A percentile compares a stretch with the other conserved stretches of the same genome.
phyloP scores from a whole-genome alignment of 2,329 filamentous ascomycete species.

The Ramularia endophylla region DNA sequence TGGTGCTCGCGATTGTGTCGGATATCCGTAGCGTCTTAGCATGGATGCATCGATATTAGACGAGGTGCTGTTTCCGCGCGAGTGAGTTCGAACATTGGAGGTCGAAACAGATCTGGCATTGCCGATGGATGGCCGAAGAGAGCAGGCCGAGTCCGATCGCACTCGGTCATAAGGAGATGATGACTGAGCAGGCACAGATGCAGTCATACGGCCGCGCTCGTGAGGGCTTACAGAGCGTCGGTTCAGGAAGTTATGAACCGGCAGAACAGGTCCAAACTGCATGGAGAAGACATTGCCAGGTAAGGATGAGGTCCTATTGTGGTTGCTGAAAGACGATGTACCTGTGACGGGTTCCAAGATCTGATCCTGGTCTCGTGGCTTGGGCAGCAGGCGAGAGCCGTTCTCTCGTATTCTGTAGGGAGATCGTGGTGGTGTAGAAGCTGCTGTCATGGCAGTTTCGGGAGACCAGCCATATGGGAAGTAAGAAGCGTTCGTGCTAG shows the following conservation, averaged over 20 bases:
- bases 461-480: slow-evolving; percentile 27
- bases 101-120: slow-evolving; percentile 24
- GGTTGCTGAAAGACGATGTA: slow-evolving; percentile 12
- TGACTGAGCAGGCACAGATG: slow-evolving; percentile 13
- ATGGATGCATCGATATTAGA: slow-evolving; percentile 30
- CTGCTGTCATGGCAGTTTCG: slow-evolving; percentile 24
- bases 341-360: slow-evolving; percentile 15
- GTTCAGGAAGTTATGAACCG: background rate
- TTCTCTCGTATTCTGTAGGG: slow-evolving; percentile 24
- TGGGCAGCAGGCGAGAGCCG: slow-evolving; percentile 25
- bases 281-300: slow-evolving; percentile 23
- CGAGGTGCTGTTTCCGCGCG: slow-evolving; percentile 25
- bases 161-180: slow-evolving; percentile 18
- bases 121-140: slow-evolving; percentile 20
- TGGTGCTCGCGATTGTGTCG: slow-evolving; percentile 46
- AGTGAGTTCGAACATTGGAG: slow-evolving; percentile 25
- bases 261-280: slow-evolving; percentile 24
- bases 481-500: slow-evolving; percentile 25
- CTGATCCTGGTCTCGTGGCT: slow-evolving; percentile 27
- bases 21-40: slow-evolving; percentile 62
- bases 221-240: slow-evolving; percentile 25
- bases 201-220: slow-evolving; percentile 9
- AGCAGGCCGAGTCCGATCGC: slow-evolving; percentile 13
- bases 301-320: slow-evolving; percentile 25
- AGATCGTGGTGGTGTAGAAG: slow-evolving; percentile 27